These are phyloP conservation scores for Neurospora tetrasperma DNA, from an alignment of 495 filamentous ascomycete species.

Conservation along the genomic window DNA sequence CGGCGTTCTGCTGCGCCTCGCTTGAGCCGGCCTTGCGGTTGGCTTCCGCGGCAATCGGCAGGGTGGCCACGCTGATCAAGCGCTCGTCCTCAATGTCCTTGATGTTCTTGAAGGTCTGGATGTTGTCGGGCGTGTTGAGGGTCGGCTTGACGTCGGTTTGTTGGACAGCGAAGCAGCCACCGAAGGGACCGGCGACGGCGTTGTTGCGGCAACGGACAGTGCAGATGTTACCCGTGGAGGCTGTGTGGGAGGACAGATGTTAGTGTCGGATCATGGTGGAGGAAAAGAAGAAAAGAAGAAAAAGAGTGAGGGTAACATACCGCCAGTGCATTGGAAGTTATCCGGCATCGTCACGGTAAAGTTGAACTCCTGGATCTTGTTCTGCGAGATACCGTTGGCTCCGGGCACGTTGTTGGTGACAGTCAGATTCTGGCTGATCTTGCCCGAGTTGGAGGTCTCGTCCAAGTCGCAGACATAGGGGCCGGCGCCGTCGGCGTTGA, in stretches of 20 bases:
- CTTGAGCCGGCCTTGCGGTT: slow-evolving; percentile 25
- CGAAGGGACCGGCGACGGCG: slow-evolving; percentile 47
- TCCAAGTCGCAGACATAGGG: slow-evolving; percentile 42
- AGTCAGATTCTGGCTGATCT: slow-evolving; percentile 30
- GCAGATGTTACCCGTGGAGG: slow-evolving; percentile 42
- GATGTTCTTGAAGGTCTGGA: slow-evolving; percentile 21
- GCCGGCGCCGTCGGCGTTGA: slow-evolving; percentile 46
- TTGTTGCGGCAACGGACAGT: slow-evolving; percentile 46
- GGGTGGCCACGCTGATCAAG: slow-evolving; percentile 23
- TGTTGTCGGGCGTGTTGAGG: slow-evolving; percentile 22
- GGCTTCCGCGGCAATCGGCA: slow-evolving; percentile 25
- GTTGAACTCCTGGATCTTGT: slow-evolving; percentile 34
- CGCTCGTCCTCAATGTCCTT: slow-evolving; percentile 22
- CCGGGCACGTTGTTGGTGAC: slow-evolving; percentile 37
- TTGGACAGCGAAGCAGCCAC: slow-evolving; percentile 39
- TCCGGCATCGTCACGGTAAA: slow-evolving; percentile 37
- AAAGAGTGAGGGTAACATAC: slow-evolving; percentile 12
- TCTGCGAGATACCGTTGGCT: slow-evolving; percentile 37
- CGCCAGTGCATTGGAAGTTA: slow-evolving; percentile 29
- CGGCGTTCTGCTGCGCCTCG: slow-evolving; percentile 22
- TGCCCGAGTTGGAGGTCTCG: slow-evolving; percentile 33
- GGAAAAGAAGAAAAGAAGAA: not conserved
- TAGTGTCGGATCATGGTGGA: not conserved
- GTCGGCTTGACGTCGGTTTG: slow-evolving; percentile 27
- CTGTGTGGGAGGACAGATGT: slow-evolving; percentile 9